phyloP scores from a whole-genome alignment of 495 filamentous ascomycete genomes.

The Darksidea phi region DNA sequence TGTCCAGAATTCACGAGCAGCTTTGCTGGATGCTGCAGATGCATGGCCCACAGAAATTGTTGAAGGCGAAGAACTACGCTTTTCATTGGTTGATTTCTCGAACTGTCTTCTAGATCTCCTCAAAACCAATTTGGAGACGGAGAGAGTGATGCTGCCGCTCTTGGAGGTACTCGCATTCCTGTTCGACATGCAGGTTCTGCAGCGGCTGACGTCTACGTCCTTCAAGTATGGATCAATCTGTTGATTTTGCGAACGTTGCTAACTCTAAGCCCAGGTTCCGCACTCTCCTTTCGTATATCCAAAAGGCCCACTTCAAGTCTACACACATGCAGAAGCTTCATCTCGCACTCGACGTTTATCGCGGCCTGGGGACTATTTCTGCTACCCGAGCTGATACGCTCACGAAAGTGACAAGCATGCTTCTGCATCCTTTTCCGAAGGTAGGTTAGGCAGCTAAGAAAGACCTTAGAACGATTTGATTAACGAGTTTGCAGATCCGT shows the following conservation, averaged over 20 bases:
- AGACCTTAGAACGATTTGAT: neutral
- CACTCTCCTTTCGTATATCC: slow-evolving; percentile 63
- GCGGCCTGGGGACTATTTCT: slow-evolving; percentile 54
- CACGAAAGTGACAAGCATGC: slow-evolving; percentile 57
- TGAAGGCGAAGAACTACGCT: slow-evolving; percentile 38
- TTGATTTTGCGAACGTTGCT: slow-evolving; percentile 1
- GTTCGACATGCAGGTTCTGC: slow-evolving; percentile 56
- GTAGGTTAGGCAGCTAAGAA: slow-evolving; percentile 40
- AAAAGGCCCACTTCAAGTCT: slow-evolving; percentile 80
- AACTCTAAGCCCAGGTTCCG: slow-evolving; percentile 48
- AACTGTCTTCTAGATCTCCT: slow-evolving; percentile 49
- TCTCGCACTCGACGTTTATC: slow-evolving; percentile 75
- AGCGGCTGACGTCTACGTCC: slow-evolving; percentile 31
- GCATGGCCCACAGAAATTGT: slow-evolving; percentile 41
- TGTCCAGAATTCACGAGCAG: slow-evolving; percentile 68
- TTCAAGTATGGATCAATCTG: slow-evolving; percentile 35
- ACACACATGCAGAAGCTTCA: slow-evolving; percentile 73
- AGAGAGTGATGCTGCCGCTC: slow-evolving; percentile 70
- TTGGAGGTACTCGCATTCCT: slow-evolving; percentile 75
- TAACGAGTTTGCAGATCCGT: slow-evolving; percentile 34
- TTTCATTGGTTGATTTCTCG: slow-evolving; percentile 43
- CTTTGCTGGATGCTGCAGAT: slow-evolving; percentile 52
- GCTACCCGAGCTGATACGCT: slow-evolving; percentile 49
- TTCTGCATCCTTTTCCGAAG: slow-evolving; percentile 64
- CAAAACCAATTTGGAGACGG: slow-evolving; percentile 52